Evolutionary conservation across 2,329 filamentous ascomycete genomes (phyloP).

Genomic region (Blumeria hordei): DNA sequence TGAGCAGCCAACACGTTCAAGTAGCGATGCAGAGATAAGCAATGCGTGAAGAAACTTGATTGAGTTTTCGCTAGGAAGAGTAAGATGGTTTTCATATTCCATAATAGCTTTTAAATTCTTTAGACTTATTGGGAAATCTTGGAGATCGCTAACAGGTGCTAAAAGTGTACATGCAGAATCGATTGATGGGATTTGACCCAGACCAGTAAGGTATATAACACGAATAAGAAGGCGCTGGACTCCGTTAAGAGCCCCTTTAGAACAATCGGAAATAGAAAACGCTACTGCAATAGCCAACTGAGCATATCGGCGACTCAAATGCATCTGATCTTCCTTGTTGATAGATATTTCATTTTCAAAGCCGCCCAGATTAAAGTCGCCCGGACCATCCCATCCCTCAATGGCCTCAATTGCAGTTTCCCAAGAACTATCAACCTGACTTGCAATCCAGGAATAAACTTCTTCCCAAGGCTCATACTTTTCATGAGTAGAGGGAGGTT

Average conservation of each 20-base stretch:
- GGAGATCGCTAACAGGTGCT: slow-evolving; percentile 18
- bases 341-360: slow-evolving; percentile 29
- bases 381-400: slow-evolving; percentile 49
- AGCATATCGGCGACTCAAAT: slow-evolving; percentile 39
- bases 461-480: slow-evolving; percentile 41
- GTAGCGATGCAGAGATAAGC: slow-evolving; percentile 32
- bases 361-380: slow-evolving; percentile 42
- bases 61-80: slow-evolving; percentile 29
- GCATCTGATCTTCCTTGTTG: slow-evolving; percentile 31
- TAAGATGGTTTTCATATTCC: slow-evolving; percentile 36
- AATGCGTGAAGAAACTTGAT: slow-evolving; percentile 37
- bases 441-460: slow-evolving; percentile 40
- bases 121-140: slow-evolving; percentile 16
- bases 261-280: slow-evolving; percentile 38
- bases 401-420: slow-evolving; percentile 35
- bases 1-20: slow-evolving; percentile 24
- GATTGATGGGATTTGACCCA: slow-evolving; percentile 29
- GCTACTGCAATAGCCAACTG: slow-evolving; percentile 42
- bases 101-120: slow-evolving; percentile 30
- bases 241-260: slow-evolving; percentile 30
- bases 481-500: slow-evolving; percentile 9
- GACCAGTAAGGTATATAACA: slow-evolving; percentile 33
- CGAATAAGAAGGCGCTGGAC: slow-evolving; percentile 36
- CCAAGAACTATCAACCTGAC: slow-evolving; percentile 35
- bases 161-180: slow-evolving; percentile 23